These are phyloP conservation scores for Myxozyma vanderwaltii DNA, from an alignment of 805 yeast genomes.

Conservation along the genomic window DNA sequence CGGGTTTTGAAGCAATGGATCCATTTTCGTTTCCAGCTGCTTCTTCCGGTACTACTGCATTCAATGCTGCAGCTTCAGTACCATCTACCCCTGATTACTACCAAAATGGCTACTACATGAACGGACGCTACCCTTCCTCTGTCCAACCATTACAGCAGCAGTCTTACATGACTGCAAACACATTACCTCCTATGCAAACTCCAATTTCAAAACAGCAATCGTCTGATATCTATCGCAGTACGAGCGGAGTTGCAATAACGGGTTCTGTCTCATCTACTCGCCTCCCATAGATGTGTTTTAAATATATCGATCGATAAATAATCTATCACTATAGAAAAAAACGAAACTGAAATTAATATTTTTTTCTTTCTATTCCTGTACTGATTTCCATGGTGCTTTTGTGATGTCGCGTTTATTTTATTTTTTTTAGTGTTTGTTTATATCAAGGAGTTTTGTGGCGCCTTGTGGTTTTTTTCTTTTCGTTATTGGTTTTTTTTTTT, in stretches of 20 bases:
- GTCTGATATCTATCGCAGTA: background rate
- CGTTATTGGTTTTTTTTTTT: background rate
- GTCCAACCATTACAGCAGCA: background rate
- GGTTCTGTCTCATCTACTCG: background rate
- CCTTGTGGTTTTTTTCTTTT: background rate
- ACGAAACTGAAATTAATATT: no score
- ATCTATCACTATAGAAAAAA: no score
- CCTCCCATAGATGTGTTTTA: background rate
- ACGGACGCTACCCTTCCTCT: background rate
- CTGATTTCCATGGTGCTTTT: no score
- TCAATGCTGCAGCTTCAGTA: background rate
- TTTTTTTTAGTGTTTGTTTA: background rate
- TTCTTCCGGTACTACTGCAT: background rate
- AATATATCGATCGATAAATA: no score
- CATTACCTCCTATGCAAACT: slow-evolving; percentile 6
- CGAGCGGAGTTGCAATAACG: background rate
- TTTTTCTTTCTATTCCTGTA: no score
- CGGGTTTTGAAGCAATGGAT: background rate
- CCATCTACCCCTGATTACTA: background rate
- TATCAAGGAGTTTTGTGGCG: background rate
- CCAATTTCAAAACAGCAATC: background rate
- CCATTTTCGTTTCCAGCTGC: background rate
- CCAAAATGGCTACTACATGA: background rate
- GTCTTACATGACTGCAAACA: background rate
- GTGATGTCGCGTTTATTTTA: no score